Conservation (phyloP, 129 eudicot genomes). For the Helichrysum umbraculigerum region DNA sequence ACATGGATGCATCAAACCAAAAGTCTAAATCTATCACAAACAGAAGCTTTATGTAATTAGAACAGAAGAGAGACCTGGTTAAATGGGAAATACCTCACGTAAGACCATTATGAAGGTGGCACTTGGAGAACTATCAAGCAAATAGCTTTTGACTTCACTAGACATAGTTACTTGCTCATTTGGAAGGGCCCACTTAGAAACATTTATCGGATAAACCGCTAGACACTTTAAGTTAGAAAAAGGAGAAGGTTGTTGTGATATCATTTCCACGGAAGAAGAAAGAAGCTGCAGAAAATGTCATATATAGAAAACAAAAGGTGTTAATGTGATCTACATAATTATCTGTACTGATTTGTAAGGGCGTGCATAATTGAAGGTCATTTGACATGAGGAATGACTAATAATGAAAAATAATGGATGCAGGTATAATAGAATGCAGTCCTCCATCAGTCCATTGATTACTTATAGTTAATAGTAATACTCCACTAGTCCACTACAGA, state of each 20-base stretch:
- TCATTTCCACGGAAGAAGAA: constrained; percentile 7
- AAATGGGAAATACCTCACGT: constrained; percentile 3
- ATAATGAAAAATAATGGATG: no score
- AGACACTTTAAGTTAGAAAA: constrained; percentile 19
- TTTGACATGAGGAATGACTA: no score
- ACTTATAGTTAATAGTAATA: no score
- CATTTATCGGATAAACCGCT: background rate
- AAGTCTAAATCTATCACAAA: background rate
- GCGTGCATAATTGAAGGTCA: no score
- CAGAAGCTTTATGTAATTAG: no score
- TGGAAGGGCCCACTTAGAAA: background rate
- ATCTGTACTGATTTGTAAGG: no score
- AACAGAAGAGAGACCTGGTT: no score
- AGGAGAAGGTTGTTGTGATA: constrained; percentile 11
- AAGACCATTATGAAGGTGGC: constrained; percentile 17
- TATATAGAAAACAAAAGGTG: background rate
- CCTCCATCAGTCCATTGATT: no score
- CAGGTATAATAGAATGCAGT: no score
- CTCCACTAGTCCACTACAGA: no score
- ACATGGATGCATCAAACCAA: background rate
- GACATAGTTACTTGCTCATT: background rate
- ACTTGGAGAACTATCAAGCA: constrained; percentile 14
- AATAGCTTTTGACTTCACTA: background rate
- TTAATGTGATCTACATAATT: background rate
- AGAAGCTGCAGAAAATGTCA: constrained; percentile 17